Percentiles rank a stretch among this genome's conserved stretches.
phyloP scores from a whole-genome alignment of 2,329 filamentous ascomycete genomes.

The Blastomyces emzantsi region DNA sequence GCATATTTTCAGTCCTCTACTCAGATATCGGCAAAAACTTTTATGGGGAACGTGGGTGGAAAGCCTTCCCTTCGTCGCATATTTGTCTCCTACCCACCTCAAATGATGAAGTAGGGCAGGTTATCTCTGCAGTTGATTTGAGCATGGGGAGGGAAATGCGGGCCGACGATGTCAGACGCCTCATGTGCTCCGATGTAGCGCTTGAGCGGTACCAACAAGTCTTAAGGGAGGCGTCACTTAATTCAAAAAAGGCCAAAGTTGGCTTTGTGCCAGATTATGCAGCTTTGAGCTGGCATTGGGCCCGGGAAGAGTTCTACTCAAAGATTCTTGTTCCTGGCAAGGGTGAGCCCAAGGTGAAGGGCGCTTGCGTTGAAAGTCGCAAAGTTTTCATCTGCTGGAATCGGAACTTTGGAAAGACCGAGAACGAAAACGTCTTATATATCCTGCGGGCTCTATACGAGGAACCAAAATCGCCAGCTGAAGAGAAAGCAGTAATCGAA shows the following conservation, averaged over 20 bases:
- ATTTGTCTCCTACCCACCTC: slow-evolving; percentile 49
- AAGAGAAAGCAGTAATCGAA: slow-evolving; percentile 43
- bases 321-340: slow-evolving; percentile 50
- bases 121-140: slow-evolving; percentile 20
- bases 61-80: slow-evolving; percentile 62
- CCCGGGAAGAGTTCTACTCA: slow-evolving; percentile 70
- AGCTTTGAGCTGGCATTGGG: slow-evolving; percentile 66
- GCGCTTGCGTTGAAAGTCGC: slow-evolving; percentile 52
- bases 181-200: slow-evolving; percentile 53
- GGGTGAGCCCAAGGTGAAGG: slow-evolving; percentile 51
- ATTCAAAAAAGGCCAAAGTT: slow-evolving; percentile 43
- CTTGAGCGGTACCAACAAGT: slow-evolving; percentile 56
- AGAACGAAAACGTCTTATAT: slow-evolving; percentile 33
- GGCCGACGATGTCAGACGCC: slow-evolving; percentile 26
- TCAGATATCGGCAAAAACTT: slow-evolving; percentile 80
- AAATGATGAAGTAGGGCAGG: slow-evolving; percentile 18
- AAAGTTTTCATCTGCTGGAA: slow-evolving; percentile 36
- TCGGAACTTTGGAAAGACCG: slow-evolving; percentile 31
- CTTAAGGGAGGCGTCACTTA: slow-evolving; percentile 43
- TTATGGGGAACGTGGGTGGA: slow-evolving; percentile 71
- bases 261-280: slow-evolving; percentile 61
- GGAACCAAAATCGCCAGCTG: slow-evolving; percentile 30
- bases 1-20: slow-evolving; percentile 67
- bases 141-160: slow-evolving; percentile 26
- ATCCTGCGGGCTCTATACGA: slow-evolving; percentile 37